Evolutionary conservation across 345 rosid genomes (phyloP), one percentile per base, ranked within the genome.

Genomic region (Populus ilicifolia): DNA sequence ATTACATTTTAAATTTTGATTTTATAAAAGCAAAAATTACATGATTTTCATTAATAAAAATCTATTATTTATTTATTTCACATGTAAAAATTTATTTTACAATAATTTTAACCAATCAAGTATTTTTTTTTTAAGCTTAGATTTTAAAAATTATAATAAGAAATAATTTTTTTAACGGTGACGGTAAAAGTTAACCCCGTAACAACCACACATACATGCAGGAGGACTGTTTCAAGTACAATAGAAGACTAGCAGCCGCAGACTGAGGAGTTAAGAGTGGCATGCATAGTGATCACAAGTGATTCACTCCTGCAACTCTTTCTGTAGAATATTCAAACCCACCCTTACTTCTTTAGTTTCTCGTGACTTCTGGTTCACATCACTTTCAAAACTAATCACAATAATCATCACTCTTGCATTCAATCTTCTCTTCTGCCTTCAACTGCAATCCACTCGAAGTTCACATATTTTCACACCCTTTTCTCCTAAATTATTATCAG

Each of bases 261-360:
- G 56, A 29, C 46, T 77, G 38, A n/a, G 80, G 62, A 77, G 70
- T 16, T 43, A 70, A 10, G 48, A 43, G 38, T 8, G 80, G 70
- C 62, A 20, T 41, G 20, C 74, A 70, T 16, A 8, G 23, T 8
- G 68, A 61, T 75, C 35, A 21, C 77, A 18, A 33, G 23, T 65
- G 68, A 73, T 21, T 59, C 12, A 8, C 6, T 14, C 9, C 48
- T 17, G 8, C 8, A 33, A 56, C 5, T 30, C 35, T 54, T 36
- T 54, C 14, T 54, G 27, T 20, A 6, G 35, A n/a, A 35, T 38
- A 54, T 59, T 59, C 30, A 54, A 52, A 2, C 17, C 39, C 68
- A 62, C 63, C 48, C 25, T 36, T 61, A 11, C 27, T 8, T 56
- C 36, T 2, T 8, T 35, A 1, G 39, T 38, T 72, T 72, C 67